Conservation (phyloP, 2,329 filamentous ascomycete species). For the Incumbomyces lentus region DNA sequence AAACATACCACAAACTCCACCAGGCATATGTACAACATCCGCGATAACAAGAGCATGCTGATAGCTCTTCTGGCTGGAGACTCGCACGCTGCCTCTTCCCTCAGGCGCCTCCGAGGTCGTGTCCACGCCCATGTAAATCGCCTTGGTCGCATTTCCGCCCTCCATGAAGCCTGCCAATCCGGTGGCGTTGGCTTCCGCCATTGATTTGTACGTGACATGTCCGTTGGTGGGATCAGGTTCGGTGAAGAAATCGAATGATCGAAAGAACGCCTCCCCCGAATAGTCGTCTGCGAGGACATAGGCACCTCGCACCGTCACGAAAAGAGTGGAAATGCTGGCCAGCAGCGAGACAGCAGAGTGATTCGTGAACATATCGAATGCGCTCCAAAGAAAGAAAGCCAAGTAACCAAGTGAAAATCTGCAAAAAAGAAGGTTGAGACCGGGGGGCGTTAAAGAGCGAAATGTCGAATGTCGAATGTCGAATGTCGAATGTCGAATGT, state of each 20-base stretch:
- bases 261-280: constrained; percentile 38
- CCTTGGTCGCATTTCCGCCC: constrained; percentile 23
- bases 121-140: constrained; percentile 38
- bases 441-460: too few species aligned
- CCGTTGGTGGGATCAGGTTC: constrained; percentile 40
- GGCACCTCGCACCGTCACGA: constrained; percentile 16
- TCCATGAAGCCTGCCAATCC: constrained; percentile 26
- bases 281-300: constrained; percentile 34
- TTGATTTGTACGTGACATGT: constrained; percentile 40
- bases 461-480: too few species aligned
- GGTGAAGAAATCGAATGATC: constrained; percentile 41
- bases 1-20: constrained; percentile 35
- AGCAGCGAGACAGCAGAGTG: background rate
- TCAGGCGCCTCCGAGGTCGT: constrained; percentile 23
- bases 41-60: constrained; percentile 38
- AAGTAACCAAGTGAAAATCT: too few species aligned
- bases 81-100: constrained; percentile 36
- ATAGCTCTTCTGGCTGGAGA: constrained; percentile 35
- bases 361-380: background rate
- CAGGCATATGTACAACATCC: constrained; percentile 40
- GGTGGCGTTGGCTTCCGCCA: constrained; percentile 28
- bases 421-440: too few species aligned
- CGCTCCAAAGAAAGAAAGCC: too few species aligned
- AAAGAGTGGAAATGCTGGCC: constrained; percentile 6
- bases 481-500: too few species aligned